Evolutionary conservation across 208 protist genomes (phyloP).

Genomic region (Wallacemonas sp.): DNA sequence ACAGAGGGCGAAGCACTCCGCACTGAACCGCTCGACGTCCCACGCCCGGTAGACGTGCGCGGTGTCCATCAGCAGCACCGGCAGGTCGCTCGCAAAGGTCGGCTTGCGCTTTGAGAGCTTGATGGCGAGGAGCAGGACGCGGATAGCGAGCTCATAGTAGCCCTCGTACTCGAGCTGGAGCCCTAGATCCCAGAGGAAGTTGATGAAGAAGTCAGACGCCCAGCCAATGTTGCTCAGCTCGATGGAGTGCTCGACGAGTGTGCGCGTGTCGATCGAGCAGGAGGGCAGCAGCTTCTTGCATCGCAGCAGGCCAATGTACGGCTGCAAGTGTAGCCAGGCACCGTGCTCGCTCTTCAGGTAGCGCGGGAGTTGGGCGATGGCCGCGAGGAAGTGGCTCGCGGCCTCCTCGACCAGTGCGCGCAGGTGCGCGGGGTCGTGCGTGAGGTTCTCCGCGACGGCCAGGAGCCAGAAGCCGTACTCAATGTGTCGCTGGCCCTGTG

Average conservation of each 20-base stretch:
- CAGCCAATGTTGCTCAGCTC: conserved; percentile 75
- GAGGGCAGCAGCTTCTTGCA: conserved; percentile 78
- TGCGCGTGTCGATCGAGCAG: conserved; percentile 65
- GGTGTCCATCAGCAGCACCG: conserved; percentile 61
- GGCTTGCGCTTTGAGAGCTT: conserved; percentile 70
- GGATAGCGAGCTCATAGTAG: conserved; percentile 50
- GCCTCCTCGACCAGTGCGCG: conserved; percentile 71
- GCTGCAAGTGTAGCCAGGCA: conserved; percentile 77
- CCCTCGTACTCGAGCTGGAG: conserved; percentile 67
- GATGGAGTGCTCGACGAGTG: conserved; percentile 63
- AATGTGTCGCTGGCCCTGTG: conserved; percentile 64
- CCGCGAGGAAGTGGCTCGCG: conserved; percentile 54
- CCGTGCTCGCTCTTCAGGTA: conserved; percentile 80
- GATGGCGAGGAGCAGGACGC: conserved; percentile 64
- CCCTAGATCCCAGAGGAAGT: conserved; percentile 67
- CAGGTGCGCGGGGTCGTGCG: conserved; percentile 29
- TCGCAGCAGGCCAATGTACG: conserved; percentile 71
- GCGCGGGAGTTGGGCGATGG: conserved; percentile 61
- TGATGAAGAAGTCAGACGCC: conserved; percentile 76
- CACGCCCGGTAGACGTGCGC: conserved; percentile 76
- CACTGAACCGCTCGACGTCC: conserved; percentile 48
- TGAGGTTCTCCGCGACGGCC: conserved; percentile 44
- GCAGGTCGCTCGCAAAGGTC: conserved; percentile 47
- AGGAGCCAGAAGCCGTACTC: conserved; percentile 79
- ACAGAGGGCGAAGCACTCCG: conserved; percentile 55